phyloP scores from a whole-genome alignment of 176 grass and related monocot genomes.

The Oryza coarctata region DNA sequence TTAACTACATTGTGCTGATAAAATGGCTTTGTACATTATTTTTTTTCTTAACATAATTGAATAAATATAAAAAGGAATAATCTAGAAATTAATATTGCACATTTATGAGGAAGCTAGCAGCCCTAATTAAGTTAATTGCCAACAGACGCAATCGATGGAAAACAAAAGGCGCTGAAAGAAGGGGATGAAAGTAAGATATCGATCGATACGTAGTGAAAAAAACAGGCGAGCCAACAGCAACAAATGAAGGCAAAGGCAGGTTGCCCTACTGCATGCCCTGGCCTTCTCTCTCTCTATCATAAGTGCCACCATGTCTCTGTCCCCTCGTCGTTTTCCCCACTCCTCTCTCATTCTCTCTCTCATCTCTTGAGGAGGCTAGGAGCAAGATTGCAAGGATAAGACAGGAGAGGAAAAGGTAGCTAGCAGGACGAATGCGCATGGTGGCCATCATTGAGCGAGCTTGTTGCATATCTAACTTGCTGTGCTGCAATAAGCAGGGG shows the following conservation, averaged over 20 bases:
- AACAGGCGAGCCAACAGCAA: not conserved
- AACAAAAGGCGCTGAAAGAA: constrained; percentile 4
- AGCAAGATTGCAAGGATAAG: too few species aligned
- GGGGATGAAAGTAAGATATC: not conserved
- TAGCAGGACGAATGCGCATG: not conserved
- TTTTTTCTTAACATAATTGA: too few species aligned
- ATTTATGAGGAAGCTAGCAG: not conserved
- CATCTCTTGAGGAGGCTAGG: not conserved
- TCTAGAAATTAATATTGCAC: not conserved
- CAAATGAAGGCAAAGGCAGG: constrained; percentile 5
- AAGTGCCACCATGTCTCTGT: constrained; percentile 41
- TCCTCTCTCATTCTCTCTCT: not conserved
- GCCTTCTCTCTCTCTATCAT: constrained; percentile 29
- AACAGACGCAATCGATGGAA: constrained; percentile 7
- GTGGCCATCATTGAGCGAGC: not conserved
- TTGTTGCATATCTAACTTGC: not conserved
- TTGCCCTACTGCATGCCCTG: constrained; percentile 19
- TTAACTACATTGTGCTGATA: not conserved
- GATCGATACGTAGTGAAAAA: not conserved
- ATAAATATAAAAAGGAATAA: not conserved
- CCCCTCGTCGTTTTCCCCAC: constrained; percentile 36
- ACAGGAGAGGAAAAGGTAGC: not conserved
- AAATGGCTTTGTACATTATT: too few species aligned
- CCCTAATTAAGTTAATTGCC: not conserved
- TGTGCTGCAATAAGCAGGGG: constrained; percentile 31